Percentiles rank a stretch among this genome's conserved stretches.
Evolutionary conservation across 2,329 filamentous ascomycete genomes (phyloP).

Genomic region (Chrysoporthe austroafricana): DNA sequence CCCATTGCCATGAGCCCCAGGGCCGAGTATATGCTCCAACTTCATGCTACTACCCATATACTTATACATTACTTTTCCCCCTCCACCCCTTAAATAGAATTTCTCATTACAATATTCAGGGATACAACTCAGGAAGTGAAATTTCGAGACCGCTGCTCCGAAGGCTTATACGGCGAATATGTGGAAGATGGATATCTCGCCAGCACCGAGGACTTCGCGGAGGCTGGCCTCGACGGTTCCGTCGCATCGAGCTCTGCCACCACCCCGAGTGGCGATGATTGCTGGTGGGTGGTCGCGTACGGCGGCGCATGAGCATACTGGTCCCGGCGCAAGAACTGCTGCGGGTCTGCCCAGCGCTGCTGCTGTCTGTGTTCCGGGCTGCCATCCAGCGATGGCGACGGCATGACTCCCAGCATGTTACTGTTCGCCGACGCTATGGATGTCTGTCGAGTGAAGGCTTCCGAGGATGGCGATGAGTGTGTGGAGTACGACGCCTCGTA

Average conservation of each 20-base stretch:
- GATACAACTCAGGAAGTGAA: background rate
- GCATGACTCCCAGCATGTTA: background rate
- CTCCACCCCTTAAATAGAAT: background rate
- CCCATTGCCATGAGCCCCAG: no score
- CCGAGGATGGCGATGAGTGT: background rate
- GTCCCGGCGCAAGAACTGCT: background rate
- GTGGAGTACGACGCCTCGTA: slow-evolving; percentile 15
- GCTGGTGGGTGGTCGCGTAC: background rate
- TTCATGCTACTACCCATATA: background rate
- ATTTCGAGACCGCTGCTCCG: background rate
- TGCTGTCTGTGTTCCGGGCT: slow-evolving; percentile 4
- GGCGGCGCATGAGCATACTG: background rate
- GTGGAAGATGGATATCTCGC: background rate
- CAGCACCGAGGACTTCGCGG: slow-evolving; percentile 9
- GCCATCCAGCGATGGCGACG: background rate
- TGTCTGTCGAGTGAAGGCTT: slow-evolving; percentile 5
- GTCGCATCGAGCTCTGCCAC: slow-evolving; percentile 25
- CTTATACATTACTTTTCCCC: background rate
- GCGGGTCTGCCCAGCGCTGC: background rate
- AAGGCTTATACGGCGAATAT: slow-evolving; percentile 22
- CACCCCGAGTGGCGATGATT: background rate
- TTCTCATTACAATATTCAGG: background rate
- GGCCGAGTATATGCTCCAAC: background rate
- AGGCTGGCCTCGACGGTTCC: slow-evolving; percentile 4
- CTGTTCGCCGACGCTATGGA: slow-evolving; percentile 16